These are phyloP conservation scores for Globisporangium splendens DNA, from an alignment of 352 stramenopile genomes.

Conservation along the genomic window DNA sequence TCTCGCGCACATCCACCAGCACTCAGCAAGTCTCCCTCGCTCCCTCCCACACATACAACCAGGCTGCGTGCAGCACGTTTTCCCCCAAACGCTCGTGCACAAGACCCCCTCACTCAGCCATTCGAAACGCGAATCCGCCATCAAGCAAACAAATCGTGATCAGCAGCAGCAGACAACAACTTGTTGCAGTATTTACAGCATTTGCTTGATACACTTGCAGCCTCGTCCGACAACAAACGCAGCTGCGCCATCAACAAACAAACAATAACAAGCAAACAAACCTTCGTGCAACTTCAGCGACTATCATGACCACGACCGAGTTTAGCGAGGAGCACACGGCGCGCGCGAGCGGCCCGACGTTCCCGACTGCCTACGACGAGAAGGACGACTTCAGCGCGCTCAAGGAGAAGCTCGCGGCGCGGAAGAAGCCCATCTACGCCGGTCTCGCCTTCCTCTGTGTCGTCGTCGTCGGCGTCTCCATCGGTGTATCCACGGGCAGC, in stretches of 20 bases:
- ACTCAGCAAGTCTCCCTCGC: no score
- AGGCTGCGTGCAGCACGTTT: no score
- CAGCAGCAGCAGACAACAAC: no score
- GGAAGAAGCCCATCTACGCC: slow-evolving; percentile 69
- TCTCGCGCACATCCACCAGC: no score
- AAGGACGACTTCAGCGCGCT: slow-evolving; percentile 54
- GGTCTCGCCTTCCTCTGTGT: slow-evolving; percentile 51
- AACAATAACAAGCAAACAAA: slow-evolving; percentile 3
- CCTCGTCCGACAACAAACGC: no score
- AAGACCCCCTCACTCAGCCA: no score
- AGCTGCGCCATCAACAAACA: not conserved
- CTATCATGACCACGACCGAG: slow-evolving; percentile 15
- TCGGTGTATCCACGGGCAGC: slow-evolving; percentile 20
- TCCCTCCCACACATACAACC: no score
- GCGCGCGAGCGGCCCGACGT: slow-evolving; percentile 28
- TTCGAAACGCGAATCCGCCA: no score
- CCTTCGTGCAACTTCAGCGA: no score
- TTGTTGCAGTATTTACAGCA: no score
- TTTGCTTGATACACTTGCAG: slow-evolving; percentile 5
- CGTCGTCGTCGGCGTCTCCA: slow-evolving; percentile 41
- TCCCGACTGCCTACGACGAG: slow-evolving; percentile 38
- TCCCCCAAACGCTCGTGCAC: no score
- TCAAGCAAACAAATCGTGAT: no score
- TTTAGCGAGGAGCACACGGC: slow-evolving; percentile 39
- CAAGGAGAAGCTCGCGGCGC: slow-evolving; percentile 31